Base-by-base conservation (phyloP, 441 rosid species). In the Gossypium laxum region DNA sequence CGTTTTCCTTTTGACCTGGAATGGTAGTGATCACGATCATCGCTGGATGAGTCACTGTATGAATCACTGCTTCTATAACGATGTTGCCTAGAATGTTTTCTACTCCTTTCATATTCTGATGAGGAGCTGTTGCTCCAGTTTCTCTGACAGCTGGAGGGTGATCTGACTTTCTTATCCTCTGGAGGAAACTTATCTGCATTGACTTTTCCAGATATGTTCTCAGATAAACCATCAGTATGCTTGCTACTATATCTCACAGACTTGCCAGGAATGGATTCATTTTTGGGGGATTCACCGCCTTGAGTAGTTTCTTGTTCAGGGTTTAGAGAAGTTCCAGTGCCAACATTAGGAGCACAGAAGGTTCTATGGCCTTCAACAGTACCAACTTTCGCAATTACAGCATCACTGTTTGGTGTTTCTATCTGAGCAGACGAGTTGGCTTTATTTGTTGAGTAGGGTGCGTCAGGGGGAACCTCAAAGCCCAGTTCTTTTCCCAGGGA, bases 401-500 rank as follows among this genome's bases (percentile, higher is more conserved):
- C 30, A 50, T 72, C 67, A 38, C 65, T 69, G 58, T 55, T 45
- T 51, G 66, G 43, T 67, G 74, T 62, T 72, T 82, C 89, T 66
- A 75, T 87, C 71, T 69, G 78, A 0, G 75, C 63, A 26, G 69
- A 64, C 56, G 43, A 14, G 50, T 30, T 60, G 30, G 77, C 56
- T 56, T 78, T 83, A 71, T 54, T 81, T 14, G 63, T 78, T 4
- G 82, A 18, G 74, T 79, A 68, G 2, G 89, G 81, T 32, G 69
- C 57, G 72, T 90, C 91, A 73, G 91, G 84, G 38, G 98, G 98
- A 75, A 94, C 99, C 81, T 89, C 98, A 14, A 94, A 77, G 19
- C 99, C 97, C 50, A 94, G 86, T 82, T 94, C 99, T 82, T 89
- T 94, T 69, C 99, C 99, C 68, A 92, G 69, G 15, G 98, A 89